Evolutionary conservation across 495 filamentous ascomycete species (phyloP), one percentile per base, ranked within the genome.

Genomic region (Penicillium tannophilum): DNA sequence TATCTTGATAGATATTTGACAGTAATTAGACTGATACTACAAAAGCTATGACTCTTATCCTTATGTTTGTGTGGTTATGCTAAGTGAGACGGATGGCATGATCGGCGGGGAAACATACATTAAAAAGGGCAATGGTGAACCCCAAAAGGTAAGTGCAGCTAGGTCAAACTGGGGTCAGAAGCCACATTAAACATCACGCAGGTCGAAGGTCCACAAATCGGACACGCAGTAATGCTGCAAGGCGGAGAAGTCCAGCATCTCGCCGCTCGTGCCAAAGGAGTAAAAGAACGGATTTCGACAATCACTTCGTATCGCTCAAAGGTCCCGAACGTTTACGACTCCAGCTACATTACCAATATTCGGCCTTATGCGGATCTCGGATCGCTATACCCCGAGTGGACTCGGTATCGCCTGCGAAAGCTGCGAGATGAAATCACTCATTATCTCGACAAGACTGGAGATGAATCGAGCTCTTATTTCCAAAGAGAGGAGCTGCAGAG

Each of bases 61-160:
- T 19, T 75, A 65, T 54, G 71, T 75, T 16, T 71, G 63, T 48
- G 71, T 75, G 1, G 23, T 67, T 9, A 75, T 75, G 72, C 51
- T 75, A 12, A 69, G 65, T 41, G 69, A 74, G 20, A 72, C 72
- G 2, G 58, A 63, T 3, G 54, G 61, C 12, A 74, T 75, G 72
- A 49, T 69, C 19, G 72, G 71, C 0, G 71, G 72, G 16, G 72
- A 75, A 54, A 75, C 72, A 9, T 68, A 72, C 49, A 67, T 75
- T 17, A 63, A 59, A 39, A 65, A 60, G 19, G 71, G 72, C 0
- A 62, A 75, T 53, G 67, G 67, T 2, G 39, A 44, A 30, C 26
- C 66, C 33, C 60, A 55, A 46, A 71, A 70, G 52, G 72, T 68
- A 60, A 33, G 10, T 39, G 43, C 41, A 4, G 19, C 17, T 26